A percentile compares a stretch with the other conserved stretches of the same genome.
These are phyloP conservation scores for Acaromyces ingoldii DNA, from an alignment of 1,284 basidiomycete genomes.

Conservation along the genomic window DNA sequence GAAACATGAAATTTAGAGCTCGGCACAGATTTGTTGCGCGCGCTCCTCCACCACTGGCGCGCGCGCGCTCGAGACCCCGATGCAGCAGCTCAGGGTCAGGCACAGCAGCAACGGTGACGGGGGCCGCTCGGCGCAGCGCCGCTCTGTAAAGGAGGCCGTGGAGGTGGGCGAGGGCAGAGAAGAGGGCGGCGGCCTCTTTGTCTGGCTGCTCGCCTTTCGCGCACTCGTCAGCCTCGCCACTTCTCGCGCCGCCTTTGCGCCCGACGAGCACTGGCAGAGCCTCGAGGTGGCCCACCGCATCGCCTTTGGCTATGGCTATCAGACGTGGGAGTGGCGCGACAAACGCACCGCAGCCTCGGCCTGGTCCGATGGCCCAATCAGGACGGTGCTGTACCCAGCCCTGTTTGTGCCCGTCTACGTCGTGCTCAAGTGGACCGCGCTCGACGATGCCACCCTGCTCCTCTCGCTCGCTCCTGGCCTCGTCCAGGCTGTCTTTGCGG, in stretches of 20 bases:
- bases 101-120: no score
- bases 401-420: slow-evolving; percentile 75
- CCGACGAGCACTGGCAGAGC: slow-evolving; percentile 94
- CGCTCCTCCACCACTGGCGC: no score
- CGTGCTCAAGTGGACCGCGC: slow-evolving; percentile 59
- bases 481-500: slow-evolving; percentile 73
- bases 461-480: slow-evolving; percentile 62
- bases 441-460: slow-evolving; percentile 56
- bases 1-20: no score
- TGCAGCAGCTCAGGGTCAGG: no score
- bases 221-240: slow-evolving; percentile 62
- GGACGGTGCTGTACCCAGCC: slow-evolving; percentile 50
- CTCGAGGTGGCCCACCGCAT: slow-evolving; percentile 83
- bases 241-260: slow-evolving; percentile 79
- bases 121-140: no score
- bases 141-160: no score
- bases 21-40: no score
- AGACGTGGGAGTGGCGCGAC: slow-evolving; percentile 88
- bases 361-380: slow-evolving; percentile 34
- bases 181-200: no score
- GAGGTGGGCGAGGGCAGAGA: no score
- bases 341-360: neutral
- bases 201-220: slow-evolving; percentile 53
- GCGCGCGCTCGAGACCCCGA: no score
- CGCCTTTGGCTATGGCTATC: slow-evolving; percentile 84